Percentiles rank a stretch among this genome's conserved stretches.
Evolutionary conservation across 495 filamentous ascomycete species (phyloP).

Genomic region (Daldinia childiae): DNA sequence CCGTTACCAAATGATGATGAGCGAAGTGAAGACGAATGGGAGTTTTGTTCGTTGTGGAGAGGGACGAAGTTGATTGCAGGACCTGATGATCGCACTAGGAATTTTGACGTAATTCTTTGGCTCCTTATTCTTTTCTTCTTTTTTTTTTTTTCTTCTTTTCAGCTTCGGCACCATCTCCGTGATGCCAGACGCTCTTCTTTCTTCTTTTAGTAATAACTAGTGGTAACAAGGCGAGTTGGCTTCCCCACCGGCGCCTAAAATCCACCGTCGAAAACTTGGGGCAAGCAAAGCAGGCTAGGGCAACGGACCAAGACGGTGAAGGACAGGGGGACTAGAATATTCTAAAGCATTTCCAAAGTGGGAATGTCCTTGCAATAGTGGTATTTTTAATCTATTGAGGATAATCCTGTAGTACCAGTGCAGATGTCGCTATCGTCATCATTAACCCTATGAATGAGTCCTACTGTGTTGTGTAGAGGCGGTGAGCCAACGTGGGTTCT

Average conservation of each 20-base stretch:
- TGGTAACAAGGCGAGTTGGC: conserved; percentile 20
- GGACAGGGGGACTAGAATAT: conserved; percentile 38
- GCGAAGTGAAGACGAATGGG: conserved; percentile 36
- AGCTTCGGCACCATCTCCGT: conserved; percentile 37
- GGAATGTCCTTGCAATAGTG: conserved; percentile 31
- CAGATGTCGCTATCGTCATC: conserved; percentile 36
- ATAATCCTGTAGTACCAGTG: conserved; percentile 32
- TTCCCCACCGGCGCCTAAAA: conserved; percentile 33
- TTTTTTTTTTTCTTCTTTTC: conserved; percentile 7
- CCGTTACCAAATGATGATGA: conserved; percentile 42
- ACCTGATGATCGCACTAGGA: conserved; percentile 43
- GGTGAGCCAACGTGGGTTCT: conserved; percentile 31
- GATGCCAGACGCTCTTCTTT: conserved; percentile 12
- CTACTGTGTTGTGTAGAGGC: conserved; percentile 16
- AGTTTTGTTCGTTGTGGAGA: conserved; percentile 34
- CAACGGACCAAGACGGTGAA: conserved; percentile 25
- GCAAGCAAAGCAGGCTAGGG: conserved; percentile 1
- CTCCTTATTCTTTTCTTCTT: conserved; percentile 12
- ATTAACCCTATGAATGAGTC: conserved; percentile 8
- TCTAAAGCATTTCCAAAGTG: conserved; percentile 43
- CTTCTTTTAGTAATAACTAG: conserved; percentile 18
- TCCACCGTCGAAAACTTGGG: conserved; percentile 26
- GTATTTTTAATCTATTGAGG: conserved; percentile 9
- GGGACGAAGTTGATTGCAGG: conserved; percentile 36
- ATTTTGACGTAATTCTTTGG: conserved; percentile 45